Evolutionary conservation across 495 filamentous ascomycete genomes (phyloP), one percentile per base, ranked within the genome.

Genomic region (Xylaria acuta): DNA sequence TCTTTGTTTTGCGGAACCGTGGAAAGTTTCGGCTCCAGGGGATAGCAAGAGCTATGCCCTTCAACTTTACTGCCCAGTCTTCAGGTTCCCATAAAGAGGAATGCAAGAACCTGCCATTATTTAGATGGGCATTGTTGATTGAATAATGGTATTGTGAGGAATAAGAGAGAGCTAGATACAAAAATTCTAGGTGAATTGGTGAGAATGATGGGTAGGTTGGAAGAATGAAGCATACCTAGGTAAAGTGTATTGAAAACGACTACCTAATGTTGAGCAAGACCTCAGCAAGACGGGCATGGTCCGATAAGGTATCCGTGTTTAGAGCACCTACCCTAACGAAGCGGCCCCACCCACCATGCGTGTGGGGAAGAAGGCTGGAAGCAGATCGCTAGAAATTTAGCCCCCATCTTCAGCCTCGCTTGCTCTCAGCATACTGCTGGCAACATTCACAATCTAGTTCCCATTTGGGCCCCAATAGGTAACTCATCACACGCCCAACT

Each of bases 321-420:
- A 36, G 54, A 4, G 30, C 54, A 59, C 54, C 54, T 59, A 59
- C 54, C 54, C 54, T 66, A 32, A 18, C 3, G 30, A 41, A 60
- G 34, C 11, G 22, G 25, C 45, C 53, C 66, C 68, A 64, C 53
- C 66, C 68, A 64, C 59, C 12, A 32, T 7, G 3, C 27, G 36
- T 41, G 34, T 67, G 47, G 47, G 22, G 30, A 47, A 54, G 58
- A 71, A 64, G 69, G 69, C 69, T 71, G 60, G 38, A 62, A 11
- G 25, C 25, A 54, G 22, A 11, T 49, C 43, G 3, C 59, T 27
- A 38, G 3, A 64, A 64, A 22, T 64, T 71, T 56, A 56, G 25
- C 5, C 47, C 59, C 60, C 34, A 22, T 30, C 1, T 71, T 71
- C 69, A 71, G 69, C 69, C 69, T 71, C 45, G 60, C 30, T 49